Evolutionary conservation across 2,329 filamentous ascomycete species (phyloP).

Genomic region (Fusarium floridanum): DNA sequence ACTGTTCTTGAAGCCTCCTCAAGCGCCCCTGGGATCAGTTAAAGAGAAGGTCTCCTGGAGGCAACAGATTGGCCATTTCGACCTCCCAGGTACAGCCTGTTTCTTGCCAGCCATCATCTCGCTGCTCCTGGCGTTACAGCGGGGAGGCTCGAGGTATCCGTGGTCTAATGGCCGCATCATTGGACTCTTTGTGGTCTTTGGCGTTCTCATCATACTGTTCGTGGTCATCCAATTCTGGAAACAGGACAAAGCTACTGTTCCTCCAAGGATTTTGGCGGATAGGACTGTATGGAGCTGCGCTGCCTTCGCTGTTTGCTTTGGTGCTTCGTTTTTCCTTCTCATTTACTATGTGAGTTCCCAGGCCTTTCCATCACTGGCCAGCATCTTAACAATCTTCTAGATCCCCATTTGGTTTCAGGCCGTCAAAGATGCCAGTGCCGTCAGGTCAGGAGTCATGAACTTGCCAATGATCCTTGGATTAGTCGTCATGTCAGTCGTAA

Average conservation of each 20-base stretch:
- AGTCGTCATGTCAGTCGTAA: neutral
- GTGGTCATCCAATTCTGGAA: constrained; percentile 52
- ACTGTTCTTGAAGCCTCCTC: constrained; percentile 51
- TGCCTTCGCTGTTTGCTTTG: constrained; percentile 55
- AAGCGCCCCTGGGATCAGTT: constrained; percentile 36
- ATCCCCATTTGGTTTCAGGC: constrained; percentile 16
- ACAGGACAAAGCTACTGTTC: constrained; percentile 57
- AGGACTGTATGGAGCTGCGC: constrained; percentile 52
- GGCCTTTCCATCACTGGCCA: neutral
- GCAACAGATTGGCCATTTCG: constrained; percentile 31
- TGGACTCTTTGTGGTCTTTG: constrained; percentile 8
- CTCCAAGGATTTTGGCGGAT: constrained; percentile 52
- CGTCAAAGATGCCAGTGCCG: neutral
- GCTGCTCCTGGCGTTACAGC: constrained; percentile 11
- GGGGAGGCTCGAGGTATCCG: constrained; percentile 9
- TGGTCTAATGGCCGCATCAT: constrained; percentile 15
- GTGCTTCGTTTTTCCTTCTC: constrained; percentile 55
- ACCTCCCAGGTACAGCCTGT: constrained; percentile 54
- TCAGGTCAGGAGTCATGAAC: constrained; percentile 8
- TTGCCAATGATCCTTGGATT: constrained; percentile 8
- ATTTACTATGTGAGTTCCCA: constrained; percentile 51
- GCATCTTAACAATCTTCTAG: neutral
- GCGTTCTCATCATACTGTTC: constrained; percentile 49
- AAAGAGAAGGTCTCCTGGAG: constrained; percentile 49
- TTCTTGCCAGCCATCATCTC: neutral